phyloP scores from a whole-genome alignment of 2,329 filamentous ascomycete species.

The Fonsecaea monophora region DNA sequence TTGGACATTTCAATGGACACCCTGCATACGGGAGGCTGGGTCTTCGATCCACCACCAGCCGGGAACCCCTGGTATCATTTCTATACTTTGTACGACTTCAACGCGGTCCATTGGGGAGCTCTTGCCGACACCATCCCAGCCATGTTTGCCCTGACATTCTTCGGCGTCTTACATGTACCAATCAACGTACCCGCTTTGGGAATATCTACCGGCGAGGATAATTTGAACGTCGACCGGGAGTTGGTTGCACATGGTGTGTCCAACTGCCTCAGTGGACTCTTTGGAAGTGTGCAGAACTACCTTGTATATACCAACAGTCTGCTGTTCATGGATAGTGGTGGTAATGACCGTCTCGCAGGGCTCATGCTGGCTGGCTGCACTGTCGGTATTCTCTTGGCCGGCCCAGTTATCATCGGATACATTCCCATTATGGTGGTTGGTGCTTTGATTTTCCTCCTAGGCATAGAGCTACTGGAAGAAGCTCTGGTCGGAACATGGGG shows the following conservation, averaged over 20 bases:
- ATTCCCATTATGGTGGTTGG: slow-evolving; percentile 98
- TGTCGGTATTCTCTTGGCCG: slow-evolving; percentile 80
- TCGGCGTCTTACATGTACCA: slow-evolving; percentile 93
- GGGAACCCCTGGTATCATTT: slow-evolving; percentile 97
- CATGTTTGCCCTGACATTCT: slow-evolving; percentile 97
- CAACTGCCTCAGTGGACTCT: slow-evolving; percentile 84
- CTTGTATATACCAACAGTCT: slow-evolving; percentile 96
- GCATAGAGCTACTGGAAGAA: slow-evolving; percentile 88
- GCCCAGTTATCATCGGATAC: slow-evolving; percentile 86
- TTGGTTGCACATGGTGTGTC: slow-evolving; percentile 91
- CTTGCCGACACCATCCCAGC: slow-evolving; percentile 85
- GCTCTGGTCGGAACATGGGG: slow-evolving; percentile 88
- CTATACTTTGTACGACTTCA: slow-evolving; percentile 90
- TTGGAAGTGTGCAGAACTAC: slow-evolving; percentile 93
- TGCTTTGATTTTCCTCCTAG: slow-evolving; percentile 90
- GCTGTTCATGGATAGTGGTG: slow-evolving; percentile 94
- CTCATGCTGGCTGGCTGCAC: slow-evolving; percentile 83
- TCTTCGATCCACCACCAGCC: slow-evolving; percentile 83
- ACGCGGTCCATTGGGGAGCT: slow-evolving; percentile 80
- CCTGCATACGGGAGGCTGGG: slow-evolving; percentile 80
- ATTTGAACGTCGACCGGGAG: slow-evolving; percentile 88
- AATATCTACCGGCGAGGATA: slow-evolving; percentile 88
- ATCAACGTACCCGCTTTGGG: slow-evolving; percentile 97
- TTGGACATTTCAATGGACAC: slow-evolving; percentile 70
- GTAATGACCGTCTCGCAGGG: slow-evolving; percentile 83